Base-by-base conservation (phyloP, 108 stramenopile genomes). In the Stephanodiscus triporus region DNA sequence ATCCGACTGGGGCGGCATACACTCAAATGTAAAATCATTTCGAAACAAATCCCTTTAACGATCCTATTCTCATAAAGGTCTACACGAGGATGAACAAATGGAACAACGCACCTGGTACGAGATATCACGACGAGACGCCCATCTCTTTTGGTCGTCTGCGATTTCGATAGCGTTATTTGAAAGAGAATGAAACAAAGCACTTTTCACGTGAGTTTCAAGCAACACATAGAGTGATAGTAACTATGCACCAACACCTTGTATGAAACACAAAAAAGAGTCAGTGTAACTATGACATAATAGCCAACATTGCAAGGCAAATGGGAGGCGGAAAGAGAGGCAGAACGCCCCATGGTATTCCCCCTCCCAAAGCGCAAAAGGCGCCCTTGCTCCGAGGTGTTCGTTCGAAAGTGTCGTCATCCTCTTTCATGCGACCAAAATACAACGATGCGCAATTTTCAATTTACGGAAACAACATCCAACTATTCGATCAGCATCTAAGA, bases 1-100 rank as follows among this genome's bases (percentile, higher is more conserved):
- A 66, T 80, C 79, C 79, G 79, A 80, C 79, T 80, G 79, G 79
- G 79, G 79, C 79, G 72, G 79, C 79, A 80, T 80, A 79, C 79
- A 80, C 68, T 74, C 79, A 80, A 80, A 74, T 51, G 68, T 68
- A 66, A 74, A 80, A 80, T 80, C 79, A 80, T 65, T 70, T 80
- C 79, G 78, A 73, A 68, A 22, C 30, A n/a, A 47, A 22, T 14
- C 0, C 53, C 19, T 26, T 13, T 58, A n/a, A n/a, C n/a, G n/a
- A 24, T 58, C 19, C 26, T 1, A 9, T 11, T 20, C 32, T 1
- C 4, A 34, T 7, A 34, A 29, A 8, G 14, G 5, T 29, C 0
- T 3, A 29, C 4, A 6, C 55, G 55, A 55, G 26, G 27, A 30
- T 45, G 43, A 45, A 45, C 27, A 4, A n/a, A 26, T 13, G 2